phyloP scores from a whole-genome alignment of 108 stramenopile genomes.

The Cyclotella atomus region DNA sequence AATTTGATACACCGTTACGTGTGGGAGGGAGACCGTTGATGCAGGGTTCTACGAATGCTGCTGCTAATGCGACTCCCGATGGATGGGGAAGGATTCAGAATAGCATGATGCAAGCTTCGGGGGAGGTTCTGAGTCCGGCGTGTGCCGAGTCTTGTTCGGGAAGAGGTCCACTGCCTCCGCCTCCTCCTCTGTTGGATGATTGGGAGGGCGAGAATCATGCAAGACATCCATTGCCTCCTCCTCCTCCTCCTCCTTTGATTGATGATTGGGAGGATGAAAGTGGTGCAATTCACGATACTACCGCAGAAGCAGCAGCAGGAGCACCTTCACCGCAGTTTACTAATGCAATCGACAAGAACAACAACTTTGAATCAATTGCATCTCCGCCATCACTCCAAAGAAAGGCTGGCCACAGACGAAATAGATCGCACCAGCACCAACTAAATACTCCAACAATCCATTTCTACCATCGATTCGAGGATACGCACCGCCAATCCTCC shows the following conservation, averaged over 20 bases:
- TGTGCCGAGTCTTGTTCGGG: constrained; percentile 3
- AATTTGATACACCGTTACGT: no score
- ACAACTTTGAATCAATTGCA: no score
- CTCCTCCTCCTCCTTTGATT: constrained; percentile 1
- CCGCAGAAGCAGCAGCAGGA: no score
- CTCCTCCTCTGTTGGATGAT: no score
- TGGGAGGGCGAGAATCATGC: no score
- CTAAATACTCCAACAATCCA: neutral
- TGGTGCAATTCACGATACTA: no score
- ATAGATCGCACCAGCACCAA: neutral
- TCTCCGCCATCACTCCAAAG: neutral
- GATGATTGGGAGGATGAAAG: neutral
- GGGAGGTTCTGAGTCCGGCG: constrained; percentile 5
- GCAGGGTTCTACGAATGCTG: no score
- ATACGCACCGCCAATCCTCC: neutral
- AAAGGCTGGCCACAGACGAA: neutral
- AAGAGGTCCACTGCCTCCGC: neutral
- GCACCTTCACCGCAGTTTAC: no score
- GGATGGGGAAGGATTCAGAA: constrained; percentile 19
- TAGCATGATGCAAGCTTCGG: constrained; percentile 2
- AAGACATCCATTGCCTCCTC: no score
- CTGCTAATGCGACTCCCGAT: no score
- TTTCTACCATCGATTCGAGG: neutral
- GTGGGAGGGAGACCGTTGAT: no score
- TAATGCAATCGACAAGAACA: no score